Evolutionary conservation across 805 yeast genomes (phyloP).

Genomic region (Candida khao-thaluensis): DNA sequence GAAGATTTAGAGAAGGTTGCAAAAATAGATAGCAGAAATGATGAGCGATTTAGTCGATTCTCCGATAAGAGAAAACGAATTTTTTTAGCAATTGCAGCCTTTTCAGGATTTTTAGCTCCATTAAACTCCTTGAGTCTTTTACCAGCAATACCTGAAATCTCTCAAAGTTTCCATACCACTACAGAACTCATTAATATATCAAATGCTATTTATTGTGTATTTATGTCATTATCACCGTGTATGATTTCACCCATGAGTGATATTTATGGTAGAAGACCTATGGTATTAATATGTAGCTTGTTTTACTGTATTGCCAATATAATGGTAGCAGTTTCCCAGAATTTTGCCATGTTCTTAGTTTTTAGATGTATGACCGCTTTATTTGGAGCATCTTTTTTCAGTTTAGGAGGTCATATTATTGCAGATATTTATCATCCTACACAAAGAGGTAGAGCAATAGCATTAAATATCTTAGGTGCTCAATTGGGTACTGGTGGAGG

Average conservation of each 20-base stretch:
- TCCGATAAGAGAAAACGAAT: conserved; percentile 14
- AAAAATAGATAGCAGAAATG: conserved; percentile 2
- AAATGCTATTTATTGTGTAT: conserved; percentile 48
- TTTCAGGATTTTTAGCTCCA: conserved; percentile 45
- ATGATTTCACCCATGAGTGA: conserved; percentile 50
- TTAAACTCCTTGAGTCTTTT: conserved; percentile 44
- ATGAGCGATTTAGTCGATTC: conserved; percentile 15
- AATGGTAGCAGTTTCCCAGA: conserved; percentile 47
- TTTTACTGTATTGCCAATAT: conserved; percentile 22
- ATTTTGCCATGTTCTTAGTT: conserved; percentile 53
- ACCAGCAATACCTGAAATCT: conserved; percentile 54
- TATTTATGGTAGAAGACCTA: conserved; percentile 49
- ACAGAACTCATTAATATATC: conserved; percentile 48
- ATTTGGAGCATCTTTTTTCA: conserved; percentile 55
- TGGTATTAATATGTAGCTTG: conserved; percentile 42
- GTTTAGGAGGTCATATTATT: conserved; percentile 51
- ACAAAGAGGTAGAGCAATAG: conserved; percentile 52
- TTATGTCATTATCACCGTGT: conserved; percentile 55
- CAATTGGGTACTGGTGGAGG: conserved; percentile 56
- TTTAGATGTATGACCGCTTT: conserved; percentile 51
- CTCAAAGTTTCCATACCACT: conserved; percentile 45
- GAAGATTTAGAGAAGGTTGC: conserved; percentile 1
- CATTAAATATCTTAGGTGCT: conserved; percentile 48
- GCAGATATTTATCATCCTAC: conserved; percentile 52
- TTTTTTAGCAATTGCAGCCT: conserved; percentile 18